Evolutionary conservation across 148 eudicot genomes (phyloP).

Genomic region (Chenopodium suecicum): DNA sequence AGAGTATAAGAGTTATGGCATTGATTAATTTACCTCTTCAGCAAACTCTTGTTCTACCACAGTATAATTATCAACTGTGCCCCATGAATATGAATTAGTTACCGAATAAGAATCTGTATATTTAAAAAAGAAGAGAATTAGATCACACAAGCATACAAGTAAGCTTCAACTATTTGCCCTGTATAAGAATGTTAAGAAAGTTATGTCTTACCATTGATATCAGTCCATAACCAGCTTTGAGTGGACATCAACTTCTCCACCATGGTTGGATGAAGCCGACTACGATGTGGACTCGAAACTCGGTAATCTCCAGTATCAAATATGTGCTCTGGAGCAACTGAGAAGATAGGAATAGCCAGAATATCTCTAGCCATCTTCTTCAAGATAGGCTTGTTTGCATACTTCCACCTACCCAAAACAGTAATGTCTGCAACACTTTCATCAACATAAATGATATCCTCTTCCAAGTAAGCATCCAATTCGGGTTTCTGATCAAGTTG

Average conservation of each 20-base stretch:
- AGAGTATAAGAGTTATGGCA: neutral
- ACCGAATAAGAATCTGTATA: slow-evolving; percentile 12
- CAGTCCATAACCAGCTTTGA: slow-evolving; percentile 28
- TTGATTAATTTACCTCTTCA: slow-evolving; percentile 11
- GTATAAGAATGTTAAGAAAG: neutral
- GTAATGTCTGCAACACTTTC: slow-evolving; percentile 4
- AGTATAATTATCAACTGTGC: slow-evolving; percentile 9
- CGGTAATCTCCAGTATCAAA: slow-evolving; percentile 24
- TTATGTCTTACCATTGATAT: neutral
- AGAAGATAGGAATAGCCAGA: slow-evolving; percentile 20
- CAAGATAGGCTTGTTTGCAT: neutral
- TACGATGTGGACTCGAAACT: slow-evolving; percentile 24
- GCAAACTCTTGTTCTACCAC: neutral
- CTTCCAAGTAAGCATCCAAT: neutral
- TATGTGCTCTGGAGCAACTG: slow-evolving; percentile 14
- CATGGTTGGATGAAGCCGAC: slow-evolving; percentile 25
- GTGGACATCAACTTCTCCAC: slow-evolving; percentile 30
- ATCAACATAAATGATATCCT: neutral
- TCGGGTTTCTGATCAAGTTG: no score
- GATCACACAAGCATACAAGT: neutral
- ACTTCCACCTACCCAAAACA: slow-evolving; percentile 23
- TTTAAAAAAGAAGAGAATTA: neutral
- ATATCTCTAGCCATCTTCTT: slow-evolving; percentile 27
- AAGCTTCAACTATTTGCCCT: neutral
- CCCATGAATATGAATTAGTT: slow-evolving; percentile 20